Conservation (phyloP, 2,329 filamentous ascomycete genomes). For the Ophiostoma sp. region DNA sequence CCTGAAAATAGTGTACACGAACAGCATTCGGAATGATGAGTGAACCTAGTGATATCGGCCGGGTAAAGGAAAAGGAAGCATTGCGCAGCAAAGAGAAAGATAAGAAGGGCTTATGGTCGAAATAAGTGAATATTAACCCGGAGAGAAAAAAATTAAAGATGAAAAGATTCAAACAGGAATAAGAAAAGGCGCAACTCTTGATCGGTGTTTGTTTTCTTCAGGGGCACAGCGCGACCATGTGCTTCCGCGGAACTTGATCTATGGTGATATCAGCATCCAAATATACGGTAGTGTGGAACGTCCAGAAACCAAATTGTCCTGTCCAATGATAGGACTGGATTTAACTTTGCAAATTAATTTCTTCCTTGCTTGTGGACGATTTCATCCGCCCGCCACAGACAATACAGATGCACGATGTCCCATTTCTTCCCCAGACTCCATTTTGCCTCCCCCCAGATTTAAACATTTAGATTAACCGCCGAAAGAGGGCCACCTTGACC, state of each 20-base stretch:
- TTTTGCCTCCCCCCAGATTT: slow-evolving; percentile 18
- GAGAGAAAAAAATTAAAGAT: neutral
- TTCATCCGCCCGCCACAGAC: neutral
- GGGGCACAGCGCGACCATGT: neutral
- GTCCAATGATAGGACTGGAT: neutral
- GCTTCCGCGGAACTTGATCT: neutral
- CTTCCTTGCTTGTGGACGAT: neutral
- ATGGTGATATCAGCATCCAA: neutral
- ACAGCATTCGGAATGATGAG: too few relatives aligned
- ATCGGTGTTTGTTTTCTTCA: neutral
- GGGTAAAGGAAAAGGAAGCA: neutral
- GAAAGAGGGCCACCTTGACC: neutral
- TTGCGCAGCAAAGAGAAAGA: neutral
- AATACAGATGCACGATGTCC: neutral
- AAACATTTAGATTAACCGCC: slow-evolving; percentile 23
- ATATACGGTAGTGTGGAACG: neutral
- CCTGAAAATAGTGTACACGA: too few relatives aligned
- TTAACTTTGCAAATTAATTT: neutral
- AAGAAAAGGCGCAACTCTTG: neutral
- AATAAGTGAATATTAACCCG: neutral
- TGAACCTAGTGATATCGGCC: neutral
- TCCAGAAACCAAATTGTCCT: neutral
- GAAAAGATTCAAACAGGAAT: neutral
- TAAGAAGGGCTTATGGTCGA: neutral
- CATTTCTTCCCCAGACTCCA: slow-evolving; percentile 12